These are phyloP conservation scores for Durusdinium trenchii DNA, from an alignment of 73 alveolate genomes.

Conservation along the genomic window DNA sequence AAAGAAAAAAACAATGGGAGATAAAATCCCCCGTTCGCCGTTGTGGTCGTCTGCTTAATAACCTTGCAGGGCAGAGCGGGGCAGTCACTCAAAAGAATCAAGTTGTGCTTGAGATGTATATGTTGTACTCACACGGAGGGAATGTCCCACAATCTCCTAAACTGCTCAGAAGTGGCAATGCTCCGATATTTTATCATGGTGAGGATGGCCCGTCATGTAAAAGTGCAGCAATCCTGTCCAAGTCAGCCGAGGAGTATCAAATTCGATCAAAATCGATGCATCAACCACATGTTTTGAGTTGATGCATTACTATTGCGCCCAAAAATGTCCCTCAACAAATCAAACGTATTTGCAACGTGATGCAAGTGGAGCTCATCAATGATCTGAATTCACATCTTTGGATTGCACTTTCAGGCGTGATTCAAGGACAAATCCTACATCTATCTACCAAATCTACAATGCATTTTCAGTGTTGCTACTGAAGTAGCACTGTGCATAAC, in stretches of 20 bases:
- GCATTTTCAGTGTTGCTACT: background rate
- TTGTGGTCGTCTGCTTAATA: too few relatives aligned
- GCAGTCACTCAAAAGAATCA: too few relatives aligned
- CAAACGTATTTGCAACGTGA: background rate
- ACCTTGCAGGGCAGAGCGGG: too few relatives aligned
- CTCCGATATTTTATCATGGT: too few relatives aligned
- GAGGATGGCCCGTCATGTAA: too few relatives aligned
- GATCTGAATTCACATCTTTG: background rate
- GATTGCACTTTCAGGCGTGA: constrained; percentile 32
- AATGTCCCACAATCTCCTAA: too few relatives aligned
- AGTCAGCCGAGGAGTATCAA: background rate
- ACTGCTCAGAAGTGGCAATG: too few relatives aligned
- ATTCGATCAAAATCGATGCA: constrained; percentile 35
- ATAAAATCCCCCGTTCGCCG: too few relatives aligned
- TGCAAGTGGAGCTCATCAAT: background rate
- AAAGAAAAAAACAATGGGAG: too few relatives aligned
- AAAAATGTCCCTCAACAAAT: background rate
- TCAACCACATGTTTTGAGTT: constrained; percentile 34
- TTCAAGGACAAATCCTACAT: constrained; percentile 40
- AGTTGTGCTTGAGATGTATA: too few relatives aligned
- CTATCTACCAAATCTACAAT: constrained; percentile 26
- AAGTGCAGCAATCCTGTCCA: too few relatives aligned
- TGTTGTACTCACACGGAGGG: too few relatives aligned
- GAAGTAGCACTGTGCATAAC: constrained; percentile 68
- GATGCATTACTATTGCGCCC: constrained; percentile 15